These are phyloP conservation scores for Hansenula sp. DNA, from an alignment of 1,139 yeast species.

Conservation along the genomic window DNA sequence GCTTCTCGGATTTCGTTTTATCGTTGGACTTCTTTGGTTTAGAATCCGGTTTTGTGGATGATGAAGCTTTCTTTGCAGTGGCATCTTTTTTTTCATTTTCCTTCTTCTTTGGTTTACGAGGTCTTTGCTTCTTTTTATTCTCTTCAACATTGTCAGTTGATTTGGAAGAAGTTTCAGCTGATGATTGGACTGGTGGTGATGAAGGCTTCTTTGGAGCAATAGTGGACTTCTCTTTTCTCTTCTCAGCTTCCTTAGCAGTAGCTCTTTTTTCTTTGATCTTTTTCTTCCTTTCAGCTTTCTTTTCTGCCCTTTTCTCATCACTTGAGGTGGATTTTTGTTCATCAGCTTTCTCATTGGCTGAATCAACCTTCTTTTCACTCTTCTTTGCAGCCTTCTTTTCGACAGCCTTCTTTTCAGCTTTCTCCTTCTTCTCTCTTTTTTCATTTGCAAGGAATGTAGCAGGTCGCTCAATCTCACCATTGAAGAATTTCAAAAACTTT, in stretches of 20 bases:
- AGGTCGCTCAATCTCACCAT: slow-evolving; percentile 18
- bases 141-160: no score
- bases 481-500: slow-evolving; percentile 12
- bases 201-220: neutral
- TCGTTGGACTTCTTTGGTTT: neutral
- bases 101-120: neutral
- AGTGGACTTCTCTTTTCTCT: neutral
- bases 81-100: neutral
- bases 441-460: slow-evolving; percentile 5
- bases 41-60: neutral
- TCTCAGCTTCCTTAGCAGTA: neutral
- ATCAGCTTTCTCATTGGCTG: no score
- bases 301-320: neutral
- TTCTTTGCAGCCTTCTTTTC: neutral
- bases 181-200: no score
- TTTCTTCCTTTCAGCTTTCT: neutral
- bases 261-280: neutral
- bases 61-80: neutral
- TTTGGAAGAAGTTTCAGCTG: no score
- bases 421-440: slow-evolving; percentile 1
- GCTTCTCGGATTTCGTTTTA: neutral
- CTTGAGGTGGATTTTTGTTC: no score
- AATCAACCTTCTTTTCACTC: neutral
- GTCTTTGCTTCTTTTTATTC: no score
- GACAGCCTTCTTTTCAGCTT: neutral